Conservation (phyloP, 768 basidiomycete genomes). For the Kwoniella sp. region DNA sequence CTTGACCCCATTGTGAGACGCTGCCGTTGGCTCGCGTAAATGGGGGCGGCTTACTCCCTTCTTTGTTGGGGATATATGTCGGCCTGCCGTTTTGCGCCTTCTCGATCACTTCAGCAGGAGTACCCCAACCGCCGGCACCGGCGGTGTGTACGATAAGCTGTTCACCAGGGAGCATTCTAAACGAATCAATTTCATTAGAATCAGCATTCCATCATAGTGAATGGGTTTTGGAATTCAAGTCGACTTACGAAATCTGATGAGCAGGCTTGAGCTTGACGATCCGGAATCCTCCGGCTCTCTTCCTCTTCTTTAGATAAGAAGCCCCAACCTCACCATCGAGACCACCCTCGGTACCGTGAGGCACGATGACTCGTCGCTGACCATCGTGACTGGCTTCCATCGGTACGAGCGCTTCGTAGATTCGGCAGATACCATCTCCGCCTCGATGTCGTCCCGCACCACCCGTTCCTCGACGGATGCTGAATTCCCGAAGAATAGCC, state of each 20-base stretch:
- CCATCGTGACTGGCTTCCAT: slow-evolving; percentile 42
- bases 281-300: slow-evolving; percentile 18
- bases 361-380: slow-evolving; percentile 43
- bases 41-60: slow-evolving; percentile 21
- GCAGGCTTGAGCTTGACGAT: slow-evolving; percentile 24
- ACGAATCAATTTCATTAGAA: background rate
- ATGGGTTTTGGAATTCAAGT: background rate
- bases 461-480: slow-evolving; percentile 36
- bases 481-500: slow-evolving; percentile 44
- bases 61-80: slow-evolving; percentile 16
- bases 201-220: slow-evolving; percentile 2
- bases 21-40: slow-evolving; percentile 34
- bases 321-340: slow-evolving; percentile 29
- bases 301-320: slow-evolving; percentile 23
- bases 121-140: slow-evolving; percentile 47
- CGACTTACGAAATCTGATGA: slow-evolving; percentile 18
- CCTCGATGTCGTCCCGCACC: slow-evolving; percentile 44
- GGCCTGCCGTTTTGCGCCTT: background rate
- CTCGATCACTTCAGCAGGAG: background rate
- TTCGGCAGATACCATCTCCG: slow-evolving; percentile 44
- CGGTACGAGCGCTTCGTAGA: slow-evolving; percentile 39
- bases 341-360: slow-evolving; percentile 59
- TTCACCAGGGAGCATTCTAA: slow-evolving; percentile 25
- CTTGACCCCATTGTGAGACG: slow-evolving; percentile 28
- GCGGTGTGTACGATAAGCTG: slow-evolving; percentile 36